These are phyloP conservation scores for Hypoxylon sp. DNA, from an alignment of 2,329 filamentous ascomycete species.

Conservation along the genomic window DNA sequence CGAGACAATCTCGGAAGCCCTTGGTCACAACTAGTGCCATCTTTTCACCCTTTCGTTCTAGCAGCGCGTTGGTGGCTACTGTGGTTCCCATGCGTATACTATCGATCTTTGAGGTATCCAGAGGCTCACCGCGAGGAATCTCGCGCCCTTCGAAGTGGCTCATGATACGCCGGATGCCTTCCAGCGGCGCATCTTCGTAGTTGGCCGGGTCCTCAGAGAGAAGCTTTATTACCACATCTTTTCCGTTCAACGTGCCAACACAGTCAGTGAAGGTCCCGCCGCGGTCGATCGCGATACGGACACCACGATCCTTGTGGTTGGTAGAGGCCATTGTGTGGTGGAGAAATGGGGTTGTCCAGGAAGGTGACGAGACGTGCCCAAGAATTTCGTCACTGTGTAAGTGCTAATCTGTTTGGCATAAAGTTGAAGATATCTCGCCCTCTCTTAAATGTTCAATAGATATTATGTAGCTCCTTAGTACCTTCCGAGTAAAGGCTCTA, in stretches of 20 bases:
- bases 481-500: background rate
- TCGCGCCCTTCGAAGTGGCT: constrained; percentile 81
- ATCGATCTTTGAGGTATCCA: constrained; percentile 88
- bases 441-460: background rate
- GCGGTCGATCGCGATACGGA: constrained; percentile 83
- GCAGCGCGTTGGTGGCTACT: constrained; percentile 90
- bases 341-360: background rate
- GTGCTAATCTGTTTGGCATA: background rate
- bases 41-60: constrained; percentile 91
- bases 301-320: constrained; percentile 65
- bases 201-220: constrained; percentile 92
- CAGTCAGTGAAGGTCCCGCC: constrained; percentile 96
- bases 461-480: constrained; percentile 1
- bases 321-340: constrained; percentile 55
- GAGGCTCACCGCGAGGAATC: constrained; percentile 82
- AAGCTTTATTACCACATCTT: constrained; percentile 88
- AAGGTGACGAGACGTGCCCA: background rate
- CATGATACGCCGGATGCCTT: constrained; percentile 90
- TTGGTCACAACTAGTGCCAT: constrained; percentile 90
- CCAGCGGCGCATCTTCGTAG: constrained; percentile 90
- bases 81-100: constrained; percentile 97
- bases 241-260: constrained; percentile 82
- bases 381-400: background rate
- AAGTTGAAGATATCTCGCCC: background rate
- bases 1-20: constrained; percentile 88